Evolutionary conservation across 768 basidiomycete species (phyloP).

Genomic region (Rhizopogon vesiculosus): DNA sequence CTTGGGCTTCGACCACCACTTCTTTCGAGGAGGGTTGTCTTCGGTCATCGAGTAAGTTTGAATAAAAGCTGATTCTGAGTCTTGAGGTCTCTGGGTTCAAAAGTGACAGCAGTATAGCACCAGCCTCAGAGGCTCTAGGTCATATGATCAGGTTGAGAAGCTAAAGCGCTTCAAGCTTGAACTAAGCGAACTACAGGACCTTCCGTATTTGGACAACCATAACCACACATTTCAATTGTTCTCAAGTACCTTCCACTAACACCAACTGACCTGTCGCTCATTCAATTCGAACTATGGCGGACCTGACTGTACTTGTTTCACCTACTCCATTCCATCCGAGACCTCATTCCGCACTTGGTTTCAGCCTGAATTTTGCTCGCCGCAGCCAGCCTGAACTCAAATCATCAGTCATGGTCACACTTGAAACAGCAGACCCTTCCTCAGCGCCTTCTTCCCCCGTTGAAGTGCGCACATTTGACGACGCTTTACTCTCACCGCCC

Average conservation of each 20-base stretch:
- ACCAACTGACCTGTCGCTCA: neutral
- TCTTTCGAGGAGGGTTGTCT: too few species aligned
- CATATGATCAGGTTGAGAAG: too few species aligned
- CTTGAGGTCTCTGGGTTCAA: too few species aligned
- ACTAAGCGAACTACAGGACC: neutral
- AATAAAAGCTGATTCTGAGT: too few species aligned
- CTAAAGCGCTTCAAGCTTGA: too few species aligned
- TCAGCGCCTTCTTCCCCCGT: constrained; percentile 21
- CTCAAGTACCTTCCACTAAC: neutral
- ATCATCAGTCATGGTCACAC: constrained; percentile 26
- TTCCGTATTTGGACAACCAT: neutral
- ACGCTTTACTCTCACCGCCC: constrained; percentile 21
- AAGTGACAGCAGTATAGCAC: too few species aligned
- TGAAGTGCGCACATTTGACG: constrained; percentile 14
- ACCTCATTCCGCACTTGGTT: constrained; percentile 12
- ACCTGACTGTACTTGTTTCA: constrained; percentile 28
- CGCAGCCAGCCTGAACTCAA: constrained; percentile 23
- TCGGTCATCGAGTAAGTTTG: too few species aligned
- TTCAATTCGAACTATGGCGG: constrained; percentile 18
- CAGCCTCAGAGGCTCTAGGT: too few species aligned
- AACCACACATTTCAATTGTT: too few species aligned
- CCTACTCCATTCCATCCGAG: constrained; percentile 22
- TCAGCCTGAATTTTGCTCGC: constrained; percentile 22
- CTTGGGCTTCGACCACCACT: too few species aligned
- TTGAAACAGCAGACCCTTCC: constrained; percentile 22